Percentiles rank a stretch among this genome's conserved stretches.
These are phyloP conservation scores for Colletotrichum lini DNA, from an alignment of 2,329 filamentous ascomycete species.

Conservation along the genomic window DNA sequence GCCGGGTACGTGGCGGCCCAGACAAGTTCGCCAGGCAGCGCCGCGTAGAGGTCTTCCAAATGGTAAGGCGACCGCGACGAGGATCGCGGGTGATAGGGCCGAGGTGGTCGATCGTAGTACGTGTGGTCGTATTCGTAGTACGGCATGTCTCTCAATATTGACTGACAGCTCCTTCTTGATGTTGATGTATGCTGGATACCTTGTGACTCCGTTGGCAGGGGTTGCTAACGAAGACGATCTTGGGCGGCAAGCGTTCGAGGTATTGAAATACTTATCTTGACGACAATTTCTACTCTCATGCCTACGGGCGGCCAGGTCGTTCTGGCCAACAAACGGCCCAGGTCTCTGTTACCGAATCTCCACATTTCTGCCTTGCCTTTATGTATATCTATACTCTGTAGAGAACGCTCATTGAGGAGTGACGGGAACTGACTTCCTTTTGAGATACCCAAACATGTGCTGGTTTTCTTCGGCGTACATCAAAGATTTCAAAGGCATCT, in stretches of 20 bases:
- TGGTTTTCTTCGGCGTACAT: neutral
- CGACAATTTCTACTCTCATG: no score
- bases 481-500: neutral
- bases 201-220: neutral
- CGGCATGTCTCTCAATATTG: neutral
- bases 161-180: neutral
- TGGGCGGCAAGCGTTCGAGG: neutral
- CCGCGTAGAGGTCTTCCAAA: neutral
- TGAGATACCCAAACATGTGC: neutral
- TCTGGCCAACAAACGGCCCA: neutral
- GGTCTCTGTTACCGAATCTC: neutral
- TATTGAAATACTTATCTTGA: neutral
- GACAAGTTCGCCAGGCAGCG: conserved; percentile 2
- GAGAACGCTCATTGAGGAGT: neutral
- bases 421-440: neutral
- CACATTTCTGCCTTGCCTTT: neutral
- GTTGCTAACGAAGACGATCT: neutral
- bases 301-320: neutral
- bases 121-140: conserved; percentile 6
- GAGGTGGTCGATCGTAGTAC: conserved; percentile 4
- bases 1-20: neutral
- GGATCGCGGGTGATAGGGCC: neutral
- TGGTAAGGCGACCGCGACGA: neutral
- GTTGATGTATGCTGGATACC: neutral
- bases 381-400: neutral